Evolutionary conservation across 441 rosid species (phyloP), one percentile per base, ranked within the genome.

Genomic region (Erodium moschatum): DNA sequence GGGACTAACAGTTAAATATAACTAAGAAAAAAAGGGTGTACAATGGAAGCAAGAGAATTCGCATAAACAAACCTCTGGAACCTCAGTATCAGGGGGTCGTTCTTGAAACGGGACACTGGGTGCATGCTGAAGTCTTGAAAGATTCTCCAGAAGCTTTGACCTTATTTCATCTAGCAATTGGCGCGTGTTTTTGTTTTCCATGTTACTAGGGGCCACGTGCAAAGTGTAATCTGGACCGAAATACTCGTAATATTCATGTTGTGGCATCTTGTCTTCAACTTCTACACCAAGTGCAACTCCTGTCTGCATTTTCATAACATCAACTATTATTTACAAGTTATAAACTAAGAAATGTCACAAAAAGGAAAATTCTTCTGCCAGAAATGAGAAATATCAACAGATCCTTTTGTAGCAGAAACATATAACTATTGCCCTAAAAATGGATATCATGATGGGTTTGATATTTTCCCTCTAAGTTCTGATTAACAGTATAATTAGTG

Each of bases 221-320:
- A 94, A 97, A 6, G 86, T 83, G 76, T 91, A 94, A 65, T 94
- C 96, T 24, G 97, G 99, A 18, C 97, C 97, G 70, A 89, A 94
- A 80, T 94, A 94, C 85, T 89, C 97, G 20, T 78, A 88, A 76
- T 94, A 94, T 73, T 94, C 97, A 77, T 88, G 91, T 82, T 82
- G 87, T 4, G 97, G 97, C 77, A 94, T 80, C 66, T 84, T 78
- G 75, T 94, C 88, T 70, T 89, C 94, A 60, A 97, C 97, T 80
- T 91, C 97, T 35, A 91, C 92, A 64, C 92, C 96, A 75, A 94
- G 94, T 4, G 99, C 97, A 65, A 94, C 94, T 35, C 97, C 99
- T 67, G 99, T 91, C 99, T 94, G 87, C 65, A 19, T 35, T 4
- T 54, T 0, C 61, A 54, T 6, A 2, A 56, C 62, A 56, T 35